These are phyloP conservation scores for Rhodamnia rubescens DNA, from an alignment of 345 rosid species.

Conservation along the genomic window DNA sequence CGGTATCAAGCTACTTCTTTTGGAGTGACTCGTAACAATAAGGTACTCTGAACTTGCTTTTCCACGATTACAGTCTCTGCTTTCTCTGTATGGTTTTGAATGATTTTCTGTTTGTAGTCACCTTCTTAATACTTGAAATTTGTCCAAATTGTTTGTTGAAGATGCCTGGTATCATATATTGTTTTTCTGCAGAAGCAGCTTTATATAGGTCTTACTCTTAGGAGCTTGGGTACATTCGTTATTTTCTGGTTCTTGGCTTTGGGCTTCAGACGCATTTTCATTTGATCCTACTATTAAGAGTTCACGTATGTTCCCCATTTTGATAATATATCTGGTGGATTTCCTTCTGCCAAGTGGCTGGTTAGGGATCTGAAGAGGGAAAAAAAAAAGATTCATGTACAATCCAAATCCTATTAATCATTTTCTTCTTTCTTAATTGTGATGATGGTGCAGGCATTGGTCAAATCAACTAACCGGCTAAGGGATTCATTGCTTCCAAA, in stretches of 20 bases:
- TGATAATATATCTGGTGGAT: not conserved
- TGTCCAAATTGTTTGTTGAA: not conserved
- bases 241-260: not conserved
- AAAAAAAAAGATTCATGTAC: not conserved
- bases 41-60: conserved; percentile 31
- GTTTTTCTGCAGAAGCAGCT: not conserved
- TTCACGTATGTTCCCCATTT: not conserved
- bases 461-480: conserved; percentile 86
- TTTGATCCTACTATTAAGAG: not conserved
- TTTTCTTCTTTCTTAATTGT: not conserved
- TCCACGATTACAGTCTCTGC: not conserved
- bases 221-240: not conserved
- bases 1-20: conserved; percentile 93
- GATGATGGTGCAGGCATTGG: conserved; percentile 58
- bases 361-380: not conserved
- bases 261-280: not conserved
- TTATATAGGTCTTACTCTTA: not conserved
- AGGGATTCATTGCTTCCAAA: conserved; percentile 88
- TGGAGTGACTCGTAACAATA: conserved; percentile 84
- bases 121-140: not conserved
- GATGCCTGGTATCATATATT: not conserved
- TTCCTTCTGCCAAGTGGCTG: not conserved
- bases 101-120: not conserved
- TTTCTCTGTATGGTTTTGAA: not conserved
- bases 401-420: not conserved